Evolutionary conservation across 495 filamentous ascomycete species (phyloP).

Genomic region (Aspergillus campestris): DNA sequence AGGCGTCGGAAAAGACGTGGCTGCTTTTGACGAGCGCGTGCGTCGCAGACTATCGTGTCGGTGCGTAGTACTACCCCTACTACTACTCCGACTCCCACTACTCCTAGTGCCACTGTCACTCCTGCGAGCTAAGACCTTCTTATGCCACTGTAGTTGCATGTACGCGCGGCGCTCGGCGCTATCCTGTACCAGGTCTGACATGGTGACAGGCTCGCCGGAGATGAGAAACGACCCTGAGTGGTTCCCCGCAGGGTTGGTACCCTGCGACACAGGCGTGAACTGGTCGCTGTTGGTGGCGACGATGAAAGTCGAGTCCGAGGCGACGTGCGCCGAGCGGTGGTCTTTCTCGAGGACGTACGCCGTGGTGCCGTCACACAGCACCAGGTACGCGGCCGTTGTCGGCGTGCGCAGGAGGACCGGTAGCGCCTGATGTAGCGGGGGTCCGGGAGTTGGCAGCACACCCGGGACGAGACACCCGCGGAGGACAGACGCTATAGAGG

Average conservation of each 20-base stretch:
- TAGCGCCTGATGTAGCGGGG: conserved; percentile 20
- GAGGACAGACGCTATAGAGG: conserved; percentile 47
- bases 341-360: conserved; percentile 53
- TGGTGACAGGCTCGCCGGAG: conserved; percentile 12
- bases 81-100: conserved; percentile 5
- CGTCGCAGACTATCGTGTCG: not conserved
- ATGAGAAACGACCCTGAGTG: not conserved
- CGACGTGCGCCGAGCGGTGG: conserved; percentile 30
- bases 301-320: conserved; percentile 41
- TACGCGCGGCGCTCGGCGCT: conserved; percentile 29
- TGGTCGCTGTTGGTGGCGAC: conserved; percentile 50
- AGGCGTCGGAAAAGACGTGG: not conserved
- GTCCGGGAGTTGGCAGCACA: not conserved
- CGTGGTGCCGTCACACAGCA: conserved; percentile 40
- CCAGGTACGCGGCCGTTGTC: conserved; percentile 51
- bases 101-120: no score
- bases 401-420: conserved; percentile 22
- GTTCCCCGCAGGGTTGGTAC: conserved; percentile 8
- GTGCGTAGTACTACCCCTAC: not conserved
- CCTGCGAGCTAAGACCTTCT: conserved; percentile 5
- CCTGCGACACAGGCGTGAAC: not conserved
- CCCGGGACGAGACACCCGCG: conserved; percentile 34
- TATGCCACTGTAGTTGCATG: conserved; percentile 34
- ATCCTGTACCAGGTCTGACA: conserved; percentile 33
- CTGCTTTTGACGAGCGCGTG: conserved; percentile 4